Evolutionary conservation across 1,139 yeast species (phyloP), one percentile per base, ranked within the genome.

Genomic region (Candida sp.): DNA sequence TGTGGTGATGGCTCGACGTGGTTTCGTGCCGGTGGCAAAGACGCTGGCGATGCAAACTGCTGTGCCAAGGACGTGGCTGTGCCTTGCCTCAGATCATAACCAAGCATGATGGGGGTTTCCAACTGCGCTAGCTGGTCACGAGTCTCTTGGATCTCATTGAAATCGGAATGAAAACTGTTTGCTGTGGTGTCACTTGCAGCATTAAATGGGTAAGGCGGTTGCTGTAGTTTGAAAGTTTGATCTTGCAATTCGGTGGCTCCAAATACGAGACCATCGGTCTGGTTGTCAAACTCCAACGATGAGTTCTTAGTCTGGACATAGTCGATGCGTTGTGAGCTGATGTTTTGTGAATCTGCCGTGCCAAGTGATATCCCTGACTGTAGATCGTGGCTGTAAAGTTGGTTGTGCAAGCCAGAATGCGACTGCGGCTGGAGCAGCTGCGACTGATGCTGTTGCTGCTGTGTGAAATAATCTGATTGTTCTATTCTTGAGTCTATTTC

Each of bases 1-100:
- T 70, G 77, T 4, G 75, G 75, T 4, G 76, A 69, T 3, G 70
- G 68, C 48, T 67, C 66, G 2, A 61, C 53, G 48, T 61, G 63
- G 38, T 63, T 62, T 30, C 56, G 57, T 8, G 50, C 38, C 1
- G 54, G 56, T 2, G 58, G 38, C 17, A 58, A 56, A 7, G 71
- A 58, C 37, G 62, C 50, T 1, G 73, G 70, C 1, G 72, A 63
- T 12, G 64, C 60, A 12, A 63, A 50, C 35, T 54, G 62, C 47
- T 52, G 58, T 23, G 49, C 41, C 17, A 49, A 40, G 23, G 59
- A 43, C 8, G 37, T 34, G 32, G 38, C 50, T 1, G 54, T 43
- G 22, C 50, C 49, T 17, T 7, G 38, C 35, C 34, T 47, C 27
- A 50, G 17, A 44, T 45, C 40, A 35, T 38, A 46, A 17, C 42